phyloP scores from a whole-genome alignment of 2,329 filamentous ascomycete genomes.

The Phaeosphaeria sp. region DNA sequence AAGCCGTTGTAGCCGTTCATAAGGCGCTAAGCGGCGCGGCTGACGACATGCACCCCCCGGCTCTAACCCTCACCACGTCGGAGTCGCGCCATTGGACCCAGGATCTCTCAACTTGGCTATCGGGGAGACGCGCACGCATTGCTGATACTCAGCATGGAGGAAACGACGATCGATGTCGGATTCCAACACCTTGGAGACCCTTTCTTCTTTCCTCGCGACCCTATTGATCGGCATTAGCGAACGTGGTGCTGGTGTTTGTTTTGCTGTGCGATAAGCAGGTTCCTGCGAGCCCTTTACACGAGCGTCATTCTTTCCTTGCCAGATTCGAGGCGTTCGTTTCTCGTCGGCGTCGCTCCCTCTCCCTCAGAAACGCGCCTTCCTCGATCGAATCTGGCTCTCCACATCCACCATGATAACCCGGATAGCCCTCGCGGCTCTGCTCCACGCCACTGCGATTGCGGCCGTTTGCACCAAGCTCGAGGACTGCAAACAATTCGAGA shows the following conservation, averaged over 20 bases:
- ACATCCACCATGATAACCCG: conserved; percentile 27
- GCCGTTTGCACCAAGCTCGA: conserved; percentile 37
- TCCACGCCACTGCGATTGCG: conserved; percentile 20
- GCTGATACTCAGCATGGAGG: conserved; percentile 2
- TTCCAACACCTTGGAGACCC: background rate
- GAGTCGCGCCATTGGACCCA: conserved; percentile 2
- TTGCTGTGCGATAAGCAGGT: conserved; percentile 7
- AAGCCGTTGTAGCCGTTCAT: conserved; percentile 16
- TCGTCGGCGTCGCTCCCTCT: background rate
- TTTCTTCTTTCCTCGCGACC: conserved; percentile 2
- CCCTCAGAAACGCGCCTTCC: conserved; percentile 5
- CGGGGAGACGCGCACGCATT: conserved; percentile 14
- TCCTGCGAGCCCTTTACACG: background rate
- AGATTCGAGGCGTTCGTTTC: background rate
- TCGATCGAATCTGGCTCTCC: background rate
- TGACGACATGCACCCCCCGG: conserved; percentile 13
- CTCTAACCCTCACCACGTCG: conserved; percentile 9
- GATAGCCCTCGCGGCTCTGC: conserved; percentile 21
- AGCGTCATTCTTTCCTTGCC: conserved; percentile 1
- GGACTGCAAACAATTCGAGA: conserved; percentile 26
- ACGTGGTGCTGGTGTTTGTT: background rate
- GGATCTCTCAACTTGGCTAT: conserved; percentile 12
- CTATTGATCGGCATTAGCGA: conserved; percentile 3
- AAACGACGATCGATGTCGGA: conserved; percentile 1
- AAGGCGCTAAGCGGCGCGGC: conserved; percentile 16